These are phyloP conservation scores for Abrus pulchellus DNA, from an alignment of 306 rosid genomes.

Conservation along the genomic window DNA sequence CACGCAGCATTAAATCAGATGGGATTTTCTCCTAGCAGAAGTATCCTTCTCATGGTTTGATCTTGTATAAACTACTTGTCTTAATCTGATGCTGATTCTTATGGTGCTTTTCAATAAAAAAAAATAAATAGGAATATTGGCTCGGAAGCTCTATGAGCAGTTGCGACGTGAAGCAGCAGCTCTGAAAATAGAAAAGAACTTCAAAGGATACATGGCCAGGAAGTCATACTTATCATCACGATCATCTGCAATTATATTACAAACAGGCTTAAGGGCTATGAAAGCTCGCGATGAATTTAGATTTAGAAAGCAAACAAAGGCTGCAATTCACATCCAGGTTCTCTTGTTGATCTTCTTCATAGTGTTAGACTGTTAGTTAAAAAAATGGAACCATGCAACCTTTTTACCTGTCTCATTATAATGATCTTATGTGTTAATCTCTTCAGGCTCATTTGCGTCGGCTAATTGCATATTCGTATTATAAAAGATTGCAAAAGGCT, in stretches of 20 bases:
- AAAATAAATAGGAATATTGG: slow-evolving; percentile 68
- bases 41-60: slow-evolving; percentile 26
- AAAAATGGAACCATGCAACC: slow-evolving; percentile 36
- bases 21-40: slow-evolving; percentile 10
- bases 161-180: slow-evolving; percentile 92
- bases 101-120: slow-evolving; percentile 46
- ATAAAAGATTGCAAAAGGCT: slow-evolving; percentile 86
- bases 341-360: slow-evolving; percentile 38
- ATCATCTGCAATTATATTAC: slow-evolving; percentile 79
- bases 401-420: slow-evolving; percentile 33
- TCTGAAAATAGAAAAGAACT: slow-evolving; percentile 85
- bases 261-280: slow-evolving; percentile 98
- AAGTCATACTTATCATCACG: slow-evolving; percentile 65
- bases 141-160: slow-evolving; percentile 83
- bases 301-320: slow-evolving; percentile 95
- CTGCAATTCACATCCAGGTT: slow-evolving; percentile 90
- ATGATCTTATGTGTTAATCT: slow-evolving; percentile 40
- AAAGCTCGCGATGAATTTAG: slow-evolving; percentile 97
- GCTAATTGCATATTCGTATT: slow-evolving; percentile 75
- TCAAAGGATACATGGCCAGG: slow-evolving; percentile 68
- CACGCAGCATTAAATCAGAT: slow-evolving; percentile 9
- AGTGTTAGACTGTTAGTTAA: slow-evolving; percentile 40
- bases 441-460: slow-evolving; percentile 86
- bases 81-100: slow-evolving; percentile 40
- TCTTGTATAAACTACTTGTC: slow-evolving; percentile 40